Percentiles rank a stretch among this genome's conserved stretches.
phyloP scores from a whole-genome alignment of 2,329 filamentous ascomycete species.

The Penicillium brevicompactum region DNA sequence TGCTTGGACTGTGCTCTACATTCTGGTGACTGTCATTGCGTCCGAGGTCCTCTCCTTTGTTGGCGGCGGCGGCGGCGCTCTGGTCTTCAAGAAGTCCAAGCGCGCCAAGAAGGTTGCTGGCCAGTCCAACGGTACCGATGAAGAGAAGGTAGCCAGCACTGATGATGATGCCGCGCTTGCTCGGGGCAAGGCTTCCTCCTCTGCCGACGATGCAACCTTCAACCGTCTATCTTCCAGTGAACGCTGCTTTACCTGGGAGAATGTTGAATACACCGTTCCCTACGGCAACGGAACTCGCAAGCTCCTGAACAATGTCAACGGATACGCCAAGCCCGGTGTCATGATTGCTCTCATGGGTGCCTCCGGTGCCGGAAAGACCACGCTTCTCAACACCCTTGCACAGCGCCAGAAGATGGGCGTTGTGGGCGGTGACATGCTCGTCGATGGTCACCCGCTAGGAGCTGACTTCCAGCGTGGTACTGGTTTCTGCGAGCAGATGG shows the following conservation, averaged over 20 bases:
- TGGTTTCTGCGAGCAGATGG: conserved; percentile 72
- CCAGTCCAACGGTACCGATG: conserved; percentile 53
- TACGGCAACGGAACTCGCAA: conserved; percentile 64
- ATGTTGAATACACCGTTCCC: conserved; percentile 73
- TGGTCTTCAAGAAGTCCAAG: conserved; percentile 72
- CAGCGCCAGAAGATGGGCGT: conserved; percentile 70
- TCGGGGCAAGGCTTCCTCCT: conserved; percentile 30
- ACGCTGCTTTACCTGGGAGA: conserved; percentile 70
- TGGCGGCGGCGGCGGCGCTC: conserved; percentile 64
- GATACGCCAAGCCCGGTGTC: conserved; percentile 77
- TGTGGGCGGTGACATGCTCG: conserved; percentile 69
- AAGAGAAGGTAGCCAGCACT: conserved; percentile 55
- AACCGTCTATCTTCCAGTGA: conserved; percentile 57
- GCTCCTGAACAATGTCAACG: conserved; percentile 69
- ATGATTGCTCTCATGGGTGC: conserved; percentile 83
- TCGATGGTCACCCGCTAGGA: conserved; percentile 65
- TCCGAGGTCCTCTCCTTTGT: conserved; percentile 69
- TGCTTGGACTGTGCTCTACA: conserved; percentile 73
- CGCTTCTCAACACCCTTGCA: conserved; percentile 74
- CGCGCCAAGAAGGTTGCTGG: conserved; percentile 58
- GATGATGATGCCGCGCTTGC: conserved; percentile 31
- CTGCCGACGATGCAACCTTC: conserved; percentile 37
- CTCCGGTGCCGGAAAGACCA: conserved; percentile 81
- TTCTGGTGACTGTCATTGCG: conserved; percentile 69
- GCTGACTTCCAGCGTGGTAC: conserved; percentile 68